A percentile compares a stretch with the other conserved stretches of the same genome.
These are phyloP conservation scores for Penicillium psychrofluorescens DNA, from an alignment of 495 filamentous ascomycete genomes.

Conservation along the genomic window DNA sequence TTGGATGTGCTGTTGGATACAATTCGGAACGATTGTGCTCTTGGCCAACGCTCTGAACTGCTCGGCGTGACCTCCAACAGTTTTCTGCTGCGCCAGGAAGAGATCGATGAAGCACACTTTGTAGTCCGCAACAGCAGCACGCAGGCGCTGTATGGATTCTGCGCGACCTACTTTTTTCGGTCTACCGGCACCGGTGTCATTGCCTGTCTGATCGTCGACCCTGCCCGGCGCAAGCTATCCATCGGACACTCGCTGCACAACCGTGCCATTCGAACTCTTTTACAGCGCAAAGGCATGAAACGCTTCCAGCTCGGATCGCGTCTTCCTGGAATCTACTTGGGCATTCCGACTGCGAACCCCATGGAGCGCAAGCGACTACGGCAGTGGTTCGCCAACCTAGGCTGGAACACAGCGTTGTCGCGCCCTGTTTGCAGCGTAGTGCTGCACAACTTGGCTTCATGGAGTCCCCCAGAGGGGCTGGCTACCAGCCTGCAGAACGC, in stretches of 20 bases:
- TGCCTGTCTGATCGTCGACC: constrained; percentile 77
- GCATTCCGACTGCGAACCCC: constrained; percentile 59
- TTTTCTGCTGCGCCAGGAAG: constrained; percentile 61
- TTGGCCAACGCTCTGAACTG: constrained; percentile 51
- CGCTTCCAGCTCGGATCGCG: constrained; percentile 72
- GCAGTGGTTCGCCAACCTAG: constrained; percentile 59
- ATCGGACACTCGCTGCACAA: constrained; percentile 81
- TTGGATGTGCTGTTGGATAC: constrained; percentile 61
- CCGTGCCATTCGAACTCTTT: constrained; percentile 63
- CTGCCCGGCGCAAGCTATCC: constrained; percentile 70
- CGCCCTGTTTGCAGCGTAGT: constrained; percentile 59
- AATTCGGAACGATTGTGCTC: constrained; percentile 50
- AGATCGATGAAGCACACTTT: constrained; percentile 73
- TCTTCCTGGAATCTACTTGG: constrained; percentile 71
- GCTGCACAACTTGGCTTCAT: constrained; percentile 58
- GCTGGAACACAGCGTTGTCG: constrained; percentile 59
- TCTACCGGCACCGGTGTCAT: constrained; percentile 66
- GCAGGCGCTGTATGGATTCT: constrained; percentile 80
- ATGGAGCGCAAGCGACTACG: constrained; percentile 54
- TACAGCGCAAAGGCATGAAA: constrained; percentile 61
- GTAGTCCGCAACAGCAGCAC: constrained; percentile 89
- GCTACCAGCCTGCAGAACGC: constrained; percentile 62
- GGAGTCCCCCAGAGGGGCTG: constrained; percentile 69
- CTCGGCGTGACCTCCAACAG: constrained; percentile 62
- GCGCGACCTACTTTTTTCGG: constrained; percentile 73